Percentiles rank a stretch among this genome's conserved stretches.
phyloP scores from a whole-genome alignment of 176 grass and related monocot species.

The Bonia amplexicaulis region DNA sequence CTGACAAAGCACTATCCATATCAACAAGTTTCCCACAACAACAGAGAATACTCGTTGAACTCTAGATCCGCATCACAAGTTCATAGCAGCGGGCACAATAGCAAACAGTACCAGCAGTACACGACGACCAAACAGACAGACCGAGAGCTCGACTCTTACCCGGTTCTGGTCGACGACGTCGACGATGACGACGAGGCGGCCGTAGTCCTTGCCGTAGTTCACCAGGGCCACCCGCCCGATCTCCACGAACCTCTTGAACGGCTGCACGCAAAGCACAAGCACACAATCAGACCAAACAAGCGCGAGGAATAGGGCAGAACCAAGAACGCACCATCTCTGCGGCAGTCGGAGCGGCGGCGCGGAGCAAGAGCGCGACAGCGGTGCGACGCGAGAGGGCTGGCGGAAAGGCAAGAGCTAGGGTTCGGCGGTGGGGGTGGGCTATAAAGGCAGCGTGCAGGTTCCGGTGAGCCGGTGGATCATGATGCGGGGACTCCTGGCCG shows the following conservation, averaged over 20 bases:
- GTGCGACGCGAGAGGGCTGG: neutral
- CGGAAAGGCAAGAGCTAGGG: slow-evolving; percentile 34
- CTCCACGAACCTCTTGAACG: slow-evolving; percentile 89
- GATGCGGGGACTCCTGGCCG: neutral
- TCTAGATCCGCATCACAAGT: neutral
- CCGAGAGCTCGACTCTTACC: slow-evolving; percentile 24
- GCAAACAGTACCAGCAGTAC: neutral
- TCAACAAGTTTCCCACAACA: neutral
- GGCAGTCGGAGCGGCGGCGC: slow-evolving; percentile 33
- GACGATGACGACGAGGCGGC: slow-evolving; percentile 74
- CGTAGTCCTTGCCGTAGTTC: slow-evolving; percentile 87
- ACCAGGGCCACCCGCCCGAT: slow-evolving; percentile 86
- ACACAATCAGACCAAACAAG: neutral
- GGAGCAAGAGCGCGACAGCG: neutral
- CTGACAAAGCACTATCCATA: neutral
- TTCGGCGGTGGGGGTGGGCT: neutral
- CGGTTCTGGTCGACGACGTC: slow-evolving; percentile 84
- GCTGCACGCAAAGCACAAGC: slow-evolving; percentile 29
- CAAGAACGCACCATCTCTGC: slow-evolving; percentile 51
- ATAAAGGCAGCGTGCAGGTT: slow-evolving; percentile 9
- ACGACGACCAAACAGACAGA: neutral
- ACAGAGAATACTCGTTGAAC: neutral
- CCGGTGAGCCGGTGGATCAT: slow-evolving; percentile 13
- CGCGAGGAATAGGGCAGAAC: neutral
- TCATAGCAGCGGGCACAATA: neutral